Conservation (phyloP, 1,284 basidiomycete species). For the Heterobasidion irregulare region DNA sequence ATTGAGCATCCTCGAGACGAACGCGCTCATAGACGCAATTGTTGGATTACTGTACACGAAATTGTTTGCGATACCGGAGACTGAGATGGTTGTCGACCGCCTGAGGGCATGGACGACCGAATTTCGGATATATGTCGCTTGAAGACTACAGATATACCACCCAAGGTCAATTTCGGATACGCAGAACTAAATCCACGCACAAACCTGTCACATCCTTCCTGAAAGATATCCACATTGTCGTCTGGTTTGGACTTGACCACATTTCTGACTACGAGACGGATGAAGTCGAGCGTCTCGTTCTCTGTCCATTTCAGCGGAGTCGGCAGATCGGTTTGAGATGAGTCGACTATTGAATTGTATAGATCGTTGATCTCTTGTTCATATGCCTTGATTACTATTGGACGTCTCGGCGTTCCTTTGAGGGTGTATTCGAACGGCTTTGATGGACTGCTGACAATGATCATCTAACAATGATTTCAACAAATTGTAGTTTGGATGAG, state of each 20-base stretch:
- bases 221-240: constrained; percentile 12
- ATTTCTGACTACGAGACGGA: constrained; percentile 5
- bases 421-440: constrained; percentile 24
- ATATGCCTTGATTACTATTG: constrained; percentile 16
- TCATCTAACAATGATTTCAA: constrained; percentile 15
- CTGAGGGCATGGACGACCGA: constrained; percentile 6
- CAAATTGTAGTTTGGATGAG: too few species aligned
- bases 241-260: constrained; percentile 4
- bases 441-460: constrained; percentile 17
- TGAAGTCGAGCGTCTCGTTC: constrained; percentile 5
- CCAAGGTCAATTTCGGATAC: neutral
- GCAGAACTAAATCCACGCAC: neutral
- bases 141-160: constrained; percentile 2
- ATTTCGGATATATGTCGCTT: constrained; percentile 11
- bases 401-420: constrained; percentile 20
- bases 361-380: constrained; percentile 20
- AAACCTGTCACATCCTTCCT: constrained; percentile 13
- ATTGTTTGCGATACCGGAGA: neutral
- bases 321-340: constrained; percentile 2
- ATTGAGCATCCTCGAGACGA: neutral
- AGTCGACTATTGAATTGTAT: constrained; percentile 11
- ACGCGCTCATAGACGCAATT: neutral
- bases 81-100: neutral
- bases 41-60: constrained; percentile 7
- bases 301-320: constrained; percentile 8